Percentiles rank a stretch among this genome's conserved stretches.
Evolutionary conservation across 2,329 filamentous ascomycete species (phyloP).

Genomic region (Pseudonectria foliicola): DNA sequence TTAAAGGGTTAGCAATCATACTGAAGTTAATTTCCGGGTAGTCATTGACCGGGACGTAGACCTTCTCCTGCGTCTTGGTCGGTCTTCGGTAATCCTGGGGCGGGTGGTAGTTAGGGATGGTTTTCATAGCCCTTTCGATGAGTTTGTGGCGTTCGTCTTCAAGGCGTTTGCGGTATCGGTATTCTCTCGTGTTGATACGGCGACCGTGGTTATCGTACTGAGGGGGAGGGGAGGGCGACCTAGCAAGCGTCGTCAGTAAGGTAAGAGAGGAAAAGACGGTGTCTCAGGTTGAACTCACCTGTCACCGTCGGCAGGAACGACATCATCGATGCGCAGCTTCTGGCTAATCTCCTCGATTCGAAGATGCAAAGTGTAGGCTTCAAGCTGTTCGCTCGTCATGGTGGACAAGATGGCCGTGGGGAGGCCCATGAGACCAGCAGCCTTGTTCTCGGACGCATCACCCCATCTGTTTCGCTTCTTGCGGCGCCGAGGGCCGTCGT

Average conservation of each 20-base stretch:
- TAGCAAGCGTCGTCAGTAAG: slow-evolving; percentile 33
- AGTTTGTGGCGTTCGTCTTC: slow-evolving; percentile 99
- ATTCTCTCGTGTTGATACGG: slow-evolving; percentile 98
- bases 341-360: slow-evolving; percentile 99
- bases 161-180: slow-evolving; percentile 93
- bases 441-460: slow-evolving; percentile 96
- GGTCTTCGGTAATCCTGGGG: slow-evolving; percentile 97
- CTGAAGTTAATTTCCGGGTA: slow-evolving; percentile 99
- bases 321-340: slow-evolving; percentile 98
- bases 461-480: slow-evolving; percentile 99
- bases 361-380: slow-evolving; percentile 92
- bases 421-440: slow-evolving; percentile 92
- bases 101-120: slow-evolving; percentile 98
- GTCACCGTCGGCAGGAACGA: slow-evolving; percentile 92
- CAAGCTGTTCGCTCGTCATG: slow-evolving; percentile 97
- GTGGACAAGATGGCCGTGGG: slow-evolving; percentile 93
- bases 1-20: slow-evolving; percentile 99
- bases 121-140: slow-evolving; percentile 98
- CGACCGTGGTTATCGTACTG: slow-evolving; percentile 99
- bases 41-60: slow-evolving; percentile 99
- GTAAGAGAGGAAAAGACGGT: background rate
- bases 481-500: slow-evolving; percentile 76
- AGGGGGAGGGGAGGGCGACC: slow-evolving; percentile 89
- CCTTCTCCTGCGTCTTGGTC: slow-evolving; percentile 99
- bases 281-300: slow-evolving; percentile 52